phyloP scores from a whole-genome alignment of 2,329 filamentous ascomycete species.

The Dactylellina cionopaga region DNA sequence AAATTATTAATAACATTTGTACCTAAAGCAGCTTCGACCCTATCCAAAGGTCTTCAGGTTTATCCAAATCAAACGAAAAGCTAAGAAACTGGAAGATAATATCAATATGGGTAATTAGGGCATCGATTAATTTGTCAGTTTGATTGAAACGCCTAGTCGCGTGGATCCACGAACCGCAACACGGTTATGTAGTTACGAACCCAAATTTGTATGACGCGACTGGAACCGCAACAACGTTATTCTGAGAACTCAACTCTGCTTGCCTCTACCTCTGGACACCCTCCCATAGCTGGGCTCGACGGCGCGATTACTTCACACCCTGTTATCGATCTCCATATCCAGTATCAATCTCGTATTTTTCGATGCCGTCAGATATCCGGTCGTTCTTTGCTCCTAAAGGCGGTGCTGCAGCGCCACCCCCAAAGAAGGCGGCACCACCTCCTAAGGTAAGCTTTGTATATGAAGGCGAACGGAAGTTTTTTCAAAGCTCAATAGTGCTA shows the following conservation, averaged over 20 bases:
- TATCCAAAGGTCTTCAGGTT: background rate
- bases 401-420: slow-evolving; percentile 58
- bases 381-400: slow-evolving; percentile 87
- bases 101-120: background rate
- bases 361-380: slow-evolving; percentile 86
- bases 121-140: no score
- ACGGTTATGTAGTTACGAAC: no score
- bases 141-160: no score
- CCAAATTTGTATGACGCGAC: slow-evolving; percentile 8
- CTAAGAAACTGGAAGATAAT: background rate
- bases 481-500: background rate
- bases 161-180: no score
- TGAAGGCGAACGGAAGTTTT: background rate
- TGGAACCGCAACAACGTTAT: slow-evolving; percentile 8
- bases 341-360: background rate
- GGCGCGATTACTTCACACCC: background rate
- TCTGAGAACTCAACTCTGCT: slow-evolving; percentile 16
- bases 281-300: background rate
- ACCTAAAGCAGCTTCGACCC: background rate
- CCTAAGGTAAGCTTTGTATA: slow-evolving; percentile 26
- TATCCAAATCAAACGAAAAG: background rate
- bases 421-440: slow-evolving; percentile 52
- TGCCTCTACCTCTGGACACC: background rate
- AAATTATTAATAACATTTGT: background rate
- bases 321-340: background rate